Percentiles rank a stretch among this genome's conserved stretches.
Evolutionary conservation across 2,329 filamentous ascomycete genomes (phyloP).

Genomic region (Aspergillus pseudonomiae): DNA sequence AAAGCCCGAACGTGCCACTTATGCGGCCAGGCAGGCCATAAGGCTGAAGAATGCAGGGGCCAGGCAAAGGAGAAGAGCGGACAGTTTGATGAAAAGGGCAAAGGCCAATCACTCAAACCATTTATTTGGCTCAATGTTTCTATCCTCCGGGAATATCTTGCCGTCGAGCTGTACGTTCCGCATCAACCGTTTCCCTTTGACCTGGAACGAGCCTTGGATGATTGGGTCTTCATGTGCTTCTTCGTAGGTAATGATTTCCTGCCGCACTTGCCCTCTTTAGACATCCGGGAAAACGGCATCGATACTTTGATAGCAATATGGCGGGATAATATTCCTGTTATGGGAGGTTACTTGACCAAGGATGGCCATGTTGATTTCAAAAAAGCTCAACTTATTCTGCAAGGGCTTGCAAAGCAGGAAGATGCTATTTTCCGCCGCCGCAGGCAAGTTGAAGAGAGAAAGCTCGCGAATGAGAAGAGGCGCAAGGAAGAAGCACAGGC

Average conservation of each 20-base stretch:
- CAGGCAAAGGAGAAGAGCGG: slow-evolving; percentile 75
- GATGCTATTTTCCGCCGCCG: slow-evolving; percentile 89
- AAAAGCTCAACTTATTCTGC: slow-evolving; percentile 82
- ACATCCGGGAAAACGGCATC: slow-evolving; percentile 96
- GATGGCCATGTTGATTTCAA: slow-evolving; percentile 89
- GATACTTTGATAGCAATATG: slow-evolving; percentile 96
- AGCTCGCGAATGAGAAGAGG: slow-evolving; percentile 77
- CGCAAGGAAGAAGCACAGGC: slow-evolving; percentile 71
- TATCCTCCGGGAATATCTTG: slow-evolving; percentile 88
- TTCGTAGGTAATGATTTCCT: slow-evolving; percentile 99
- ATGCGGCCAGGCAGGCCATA: slow-evolving; percentile 91
- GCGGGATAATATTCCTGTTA: slow-evolving; percentile 85
- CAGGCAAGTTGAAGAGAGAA: slow-evolving; percentile 81
- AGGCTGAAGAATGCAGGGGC: slow-evolving; percentile 81
- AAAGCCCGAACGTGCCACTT: slow-evolving; percentile 81
- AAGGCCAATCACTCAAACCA: slow-evolving; percentile 73
- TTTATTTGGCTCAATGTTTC: slow-evolving; percentile 98
- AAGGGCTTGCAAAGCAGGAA: slow-evolving; percentile 88
- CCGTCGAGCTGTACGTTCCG: slow-evolving; percentile 82
- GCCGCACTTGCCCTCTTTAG: slow-evolving; percentile 93
- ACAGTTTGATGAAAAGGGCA: slow-evolving; percentile 81
- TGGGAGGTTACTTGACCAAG: slow-evolving; percentile 96
- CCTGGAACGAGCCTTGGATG: slow-evolving; percentile 89
- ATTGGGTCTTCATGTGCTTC: slow-evolving; percentile 99
- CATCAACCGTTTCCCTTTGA: slow-evolving; percentile 86